phyloP scores from a whole-genome alignment of 140 eudicot species.

The Artemisia princeps region DNA sequence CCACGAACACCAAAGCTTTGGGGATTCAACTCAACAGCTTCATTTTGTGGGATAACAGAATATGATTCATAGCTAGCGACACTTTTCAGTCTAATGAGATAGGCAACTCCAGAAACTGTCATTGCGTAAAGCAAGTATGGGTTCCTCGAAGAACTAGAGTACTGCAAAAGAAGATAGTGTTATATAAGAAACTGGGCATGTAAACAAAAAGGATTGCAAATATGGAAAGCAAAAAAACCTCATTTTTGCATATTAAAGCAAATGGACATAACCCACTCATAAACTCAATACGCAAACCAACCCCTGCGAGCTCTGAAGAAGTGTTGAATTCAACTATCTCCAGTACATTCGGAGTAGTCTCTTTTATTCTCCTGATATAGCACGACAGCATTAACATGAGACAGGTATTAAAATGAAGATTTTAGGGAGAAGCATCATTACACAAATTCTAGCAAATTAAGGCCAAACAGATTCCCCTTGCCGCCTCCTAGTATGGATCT shows the following conservation, averaged over 20 bases:
- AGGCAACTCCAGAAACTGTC: constrained; percentile 69
- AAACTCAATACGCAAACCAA: constrained; percentile 63
- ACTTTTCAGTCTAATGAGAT: constrained; percentile 44
- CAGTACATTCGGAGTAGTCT: constrained; percentile 48
- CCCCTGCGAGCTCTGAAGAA: constrained; percentile 41
- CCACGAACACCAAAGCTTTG: constrained; percentile 41
- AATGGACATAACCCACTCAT: constrained; percentile 56
- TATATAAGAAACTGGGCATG: background rate
- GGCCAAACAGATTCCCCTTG: too few species aligned
- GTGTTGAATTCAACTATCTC: constrained; percentile 60
- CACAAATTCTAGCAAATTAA: too few species aligned
- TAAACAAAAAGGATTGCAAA: constrained; percentile 7
- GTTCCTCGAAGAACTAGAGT: constrained; percentile 34
- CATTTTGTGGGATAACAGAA: constrained; percentile 43
- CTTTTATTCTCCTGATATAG: constrained; percentile 62
- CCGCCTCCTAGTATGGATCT: too few species aligned
- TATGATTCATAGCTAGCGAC: constrained; percentile 42
- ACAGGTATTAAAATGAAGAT: background rate
- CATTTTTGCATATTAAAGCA: constrained; percentile 58
- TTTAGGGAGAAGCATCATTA: too few species aligned
- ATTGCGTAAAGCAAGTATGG: constrained; percentile 61
- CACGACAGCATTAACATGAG: background rate
- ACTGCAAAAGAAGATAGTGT: constrained; percentile 32
- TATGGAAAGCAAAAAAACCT: constrained; percentile 30
- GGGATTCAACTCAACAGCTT: constrained; percentile 46